A percentile compares a stretch with the other conserved stretches of the same genome.
Evolutionary conservation across 2,329 filamentous ascomycete genomes (phyloP).

Genomic region (Alternaria solani): DNA sequence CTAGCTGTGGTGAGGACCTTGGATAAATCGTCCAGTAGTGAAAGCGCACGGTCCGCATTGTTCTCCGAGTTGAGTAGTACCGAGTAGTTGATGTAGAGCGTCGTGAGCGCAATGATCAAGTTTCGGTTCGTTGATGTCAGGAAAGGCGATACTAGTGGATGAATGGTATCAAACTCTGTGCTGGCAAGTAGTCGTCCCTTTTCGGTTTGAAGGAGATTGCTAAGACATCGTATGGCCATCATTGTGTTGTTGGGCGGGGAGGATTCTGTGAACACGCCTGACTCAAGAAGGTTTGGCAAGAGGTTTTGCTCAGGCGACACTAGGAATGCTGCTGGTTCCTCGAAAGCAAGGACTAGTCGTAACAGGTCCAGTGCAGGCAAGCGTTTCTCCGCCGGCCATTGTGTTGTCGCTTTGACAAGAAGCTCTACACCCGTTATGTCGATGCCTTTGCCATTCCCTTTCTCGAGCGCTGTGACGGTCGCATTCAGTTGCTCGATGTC

Average conservation of each 20-base stretch:
- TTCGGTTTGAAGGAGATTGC: conserved; percentile 81
- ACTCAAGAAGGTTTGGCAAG: conserved; percentile 66
- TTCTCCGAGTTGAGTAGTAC: conserved; percentile 69
- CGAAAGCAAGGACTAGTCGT: conserved; percentile 77
- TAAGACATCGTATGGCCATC: conserved; percentile 82
- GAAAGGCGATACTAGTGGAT: conserved; percentile 70
- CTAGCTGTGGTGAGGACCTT: conserved; percentile 70
- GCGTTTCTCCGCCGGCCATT: conserved; percentile 82
- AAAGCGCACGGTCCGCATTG: conserved; percentile 59
- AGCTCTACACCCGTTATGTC: conserved; percentile 66
- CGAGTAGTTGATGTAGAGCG: conserved; percentile 83
- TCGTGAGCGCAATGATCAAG: conserved; percentile 81
- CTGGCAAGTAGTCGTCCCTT: conserved; percentile 70
- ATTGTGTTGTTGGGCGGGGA: conserved; percentile 82
- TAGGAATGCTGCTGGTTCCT: conserved; percentile 69
- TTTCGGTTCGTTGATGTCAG: conserved; percentile 72
- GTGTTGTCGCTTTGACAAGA: conserved; percentile 74
- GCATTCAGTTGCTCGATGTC: conserved; percentile 70
- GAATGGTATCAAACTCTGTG: conserved; percentile 66
- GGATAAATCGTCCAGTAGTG: conserved; percentile 68
- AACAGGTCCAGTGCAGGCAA: conserved; percentile 87
- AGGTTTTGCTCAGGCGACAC: conserved; percentile 65
- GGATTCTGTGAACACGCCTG: conserved; percentile 64
- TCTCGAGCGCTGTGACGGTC: conserved; percentile 71
- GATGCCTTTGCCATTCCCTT: conserved; percentile 45